Percentiles rank a stretch among this genome's conserved stretches.
These are phyloP conservation scores for Lasiodiplodia sp. DNA, from an alignment of 2,329 filamentous ascomycete species.

Conservation along the genomic window DNA sequence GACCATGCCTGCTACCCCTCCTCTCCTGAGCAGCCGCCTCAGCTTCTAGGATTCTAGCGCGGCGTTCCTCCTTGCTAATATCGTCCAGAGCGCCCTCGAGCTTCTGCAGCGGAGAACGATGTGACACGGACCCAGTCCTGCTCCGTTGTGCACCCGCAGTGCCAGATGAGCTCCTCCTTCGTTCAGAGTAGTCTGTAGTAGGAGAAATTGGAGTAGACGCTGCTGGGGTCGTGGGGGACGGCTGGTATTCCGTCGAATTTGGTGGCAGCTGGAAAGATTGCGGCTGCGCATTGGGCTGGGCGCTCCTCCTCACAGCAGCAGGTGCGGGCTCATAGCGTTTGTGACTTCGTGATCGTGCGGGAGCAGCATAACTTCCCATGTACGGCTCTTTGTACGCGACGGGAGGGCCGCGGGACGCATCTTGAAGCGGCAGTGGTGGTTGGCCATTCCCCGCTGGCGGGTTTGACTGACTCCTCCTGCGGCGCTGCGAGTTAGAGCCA, in stretches of 20 bases:
- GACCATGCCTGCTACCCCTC: slow-evolving; percentile 41
- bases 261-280: not conserved
- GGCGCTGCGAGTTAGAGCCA: slow-evolving; percentile 20
- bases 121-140: slow-evolving; percentile 69
- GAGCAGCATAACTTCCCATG: slow-evolving; percentile 29
- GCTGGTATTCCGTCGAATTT: not conserved
- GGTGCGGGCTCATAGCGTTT: slow-evolving; percentile 28
- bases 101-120: slow-evolving; percentile 90
- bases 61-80: slow-evolving; percentile 95
- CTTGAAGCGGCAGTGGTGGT: slow-evolving; percentile 1
- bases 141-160: slow-evolving; percentile 29
- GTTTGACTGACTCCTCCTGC: slow-evolving; percentile 17
- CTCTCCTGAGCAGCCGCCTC: slow-evolving; percentile 75
- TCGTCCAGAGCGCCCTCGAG: slow-evolving; percentile 89
- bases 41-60: slow-evolving; percentile 82
- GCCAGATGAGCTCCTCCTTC: slow-evolving; percentile 35
- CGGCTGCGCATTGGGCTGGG: not conserved
- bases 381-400: slow-evolving; percentile 30
- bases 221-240: slow-evolving; percentile 1
- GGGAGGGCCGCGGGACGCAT: slow-evolving; percentile 22
- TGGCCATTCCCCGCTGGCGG: slow-evolving; percentile 17
- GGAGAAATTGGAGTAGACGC: slow-evolving; percentile 10
- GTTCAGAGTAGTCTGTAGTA: slow-evolving; percentile 28
- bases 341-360: slow-evolving; percentile 25
- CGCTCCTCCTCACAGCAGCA: slow-evolving; percentile 1